These are phyloP conservation scores for Phytophthora foliorum DNA, from an alignment of 352 stramenopile genomes.

Conservation along the genomic window DNA sequence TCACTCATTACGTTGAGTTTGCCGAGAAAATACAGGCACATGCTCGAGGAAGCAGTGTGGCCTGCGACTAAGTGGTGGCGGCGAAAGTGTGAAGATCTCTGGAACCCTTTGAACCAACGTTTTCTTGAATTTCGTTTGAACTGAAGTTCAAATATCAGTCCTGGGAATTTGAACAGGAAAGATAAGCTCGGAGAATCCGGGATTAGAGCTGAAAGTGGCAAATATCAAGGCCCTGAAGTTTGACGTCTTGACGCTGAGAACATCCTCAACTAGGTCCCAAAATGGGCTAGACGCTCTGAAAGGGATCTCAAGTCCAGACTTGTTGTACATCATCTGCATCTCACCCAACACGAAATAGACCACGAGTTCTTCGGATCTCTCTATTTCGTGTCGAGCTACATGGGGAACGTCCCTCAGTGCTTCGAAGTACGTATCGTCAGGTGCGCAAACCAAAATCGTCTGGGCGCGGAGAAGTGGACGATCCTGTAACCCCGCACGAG, in stretches of 20 bases:
- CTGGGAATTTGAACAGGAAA: neutral
- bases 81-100: too few species aligned
- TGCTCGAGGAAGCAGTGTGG: too few species aligned
- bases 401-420: constrained; percentile 9
- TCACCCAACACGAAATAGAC: neutral
- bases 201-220: neutral
- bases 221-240: neutral
- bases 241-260: neutral
- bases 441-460: constrained; percentile 2
- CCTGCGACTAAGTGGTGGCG: too few species aligned
- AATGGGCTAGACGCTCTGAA: neutral
- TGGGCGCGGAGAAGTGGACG: too few species aligned
- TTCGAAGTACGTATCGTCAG: constrained; percentile 10
- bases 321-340: neutral
- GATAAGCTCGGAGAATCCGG: neutral
- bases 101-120: neutral
- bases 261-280: neutral
- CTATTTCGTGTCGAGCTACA: constrained; percentile 1
- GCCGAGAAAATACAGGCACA: too few species aligned
- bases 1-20: too few species aligned
- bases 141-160: neutral
- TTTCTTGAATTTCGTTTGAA: neutral
- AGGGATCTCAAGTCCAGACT: neutral
- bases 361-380: neutral
- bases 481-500: too few species aligned